Percentiles rank a stretch among this genome's conserved stretches.
These are phyloP conservation scores for Aurinia saxatilis DNA, from an alignment of 345 rosid genomes.

Conservation along the genomic window DNA sequence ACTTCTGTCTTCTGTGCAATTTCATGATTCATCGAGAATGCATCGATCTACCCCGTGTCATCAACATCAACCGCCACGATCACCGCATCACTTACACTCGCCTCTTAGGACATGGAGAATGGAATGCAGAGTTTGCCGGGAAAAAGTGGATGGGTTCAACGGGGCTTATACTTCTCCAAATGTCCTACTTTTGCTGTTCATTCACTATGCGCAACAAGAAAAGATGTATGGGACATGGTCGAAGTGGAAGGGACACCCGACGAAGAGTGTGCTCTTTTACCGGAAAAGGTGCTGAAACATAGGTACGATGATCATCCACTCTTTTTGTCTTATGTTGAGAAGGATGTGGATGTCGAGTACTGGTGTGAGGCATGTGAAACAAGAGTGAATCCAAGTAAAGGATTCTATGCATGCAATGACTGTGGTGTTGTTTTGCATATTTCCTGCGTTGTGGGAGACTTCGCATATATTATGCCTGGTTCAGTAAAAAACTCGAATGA, in stretches of 20 bases:
- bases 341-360: not conserved
- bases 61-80: not conserved
- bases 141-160: not conserved
- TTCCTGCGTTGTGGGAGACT: not conserved
- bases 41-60: not conserved
- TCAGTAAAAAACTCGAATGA: not conserved
- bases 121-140: not conserved
- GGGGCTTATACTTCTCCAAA: not conserved
- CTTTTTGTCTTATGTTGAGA: not conserved
- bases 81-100: not conserved
- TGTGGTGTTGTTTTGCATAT: not conserved
- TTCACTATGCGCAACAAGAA: not conserved
- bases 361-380: constrained; percentile 17
- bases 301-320: constrained; percentile 7
- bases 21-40: not conserved
- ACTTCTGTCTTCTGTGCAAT: not conserved
- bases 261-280: not conserved
- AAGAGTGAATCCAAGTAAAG: not conserved
- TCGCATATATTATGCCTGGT: not conserved
- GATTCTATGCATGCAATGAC: constrained; percentile 13
- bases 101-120: not conserved
- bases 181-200: not conserved
- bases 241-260: not conserved
- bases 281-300: not conserved
- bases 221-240: not conserved